phyloP scores from a whole-genome alignment of 768 basidiomycete species.

The Suillus clintonianus region DNA sequence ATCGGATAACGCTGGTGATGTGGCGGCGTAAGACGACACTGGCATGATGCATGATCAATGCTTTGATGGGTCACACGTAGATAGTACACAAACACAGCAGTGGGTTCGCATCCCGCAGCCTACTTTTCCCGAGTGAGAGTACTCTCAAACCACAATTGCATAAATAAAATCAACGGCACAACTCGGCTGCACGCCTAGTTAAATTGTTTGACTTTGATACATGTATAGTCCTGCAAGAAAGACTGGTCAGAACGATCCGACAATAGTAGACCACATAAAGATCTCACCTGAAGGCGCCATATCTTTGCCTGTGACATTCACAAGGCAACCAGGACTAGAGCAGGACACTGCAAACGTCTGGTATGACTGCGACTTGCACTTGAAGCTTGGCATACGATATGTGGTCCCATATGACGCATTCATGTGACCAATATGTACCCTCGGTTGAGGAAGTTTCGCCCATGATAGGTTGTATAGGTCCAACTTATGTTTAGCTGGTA shows the following conservation, averaged over 20 bases:
- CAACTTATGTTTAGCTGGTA: neutral
- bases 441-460: neutral
- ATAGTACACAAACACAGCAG: no score
- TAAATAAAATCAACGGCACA: no score
- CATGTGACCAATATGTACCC: neutral
- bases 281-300: neutral
- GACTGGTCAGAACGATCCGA: neutral
- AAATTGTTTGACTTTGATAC: neutral
- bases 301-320: neutral
- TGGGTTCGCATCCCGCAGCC: no score
- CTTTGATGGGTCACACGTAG: no score
- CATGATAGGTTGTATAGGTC: neutral
- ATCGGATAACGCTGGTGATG: no score
- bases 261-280: neutral
- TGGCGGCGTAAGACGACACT: no score
- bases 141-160: no score
- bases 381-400: neutral
- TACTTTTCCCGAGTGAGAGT: no score
- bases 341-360: constrained; percentile 2
- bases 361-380: constrained; percentile 3
- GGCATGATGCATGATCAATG: no score
- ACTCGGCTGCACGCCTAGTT: no score
- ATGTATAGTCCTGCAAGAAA: neutral
- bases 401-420: neutral
- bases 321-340: neutral